Evolutionary conservation across 169 alveolate species (phyloP), one percentile per base, ranked within the genome.

Genomic region (Eimeria tenella): DNA sequence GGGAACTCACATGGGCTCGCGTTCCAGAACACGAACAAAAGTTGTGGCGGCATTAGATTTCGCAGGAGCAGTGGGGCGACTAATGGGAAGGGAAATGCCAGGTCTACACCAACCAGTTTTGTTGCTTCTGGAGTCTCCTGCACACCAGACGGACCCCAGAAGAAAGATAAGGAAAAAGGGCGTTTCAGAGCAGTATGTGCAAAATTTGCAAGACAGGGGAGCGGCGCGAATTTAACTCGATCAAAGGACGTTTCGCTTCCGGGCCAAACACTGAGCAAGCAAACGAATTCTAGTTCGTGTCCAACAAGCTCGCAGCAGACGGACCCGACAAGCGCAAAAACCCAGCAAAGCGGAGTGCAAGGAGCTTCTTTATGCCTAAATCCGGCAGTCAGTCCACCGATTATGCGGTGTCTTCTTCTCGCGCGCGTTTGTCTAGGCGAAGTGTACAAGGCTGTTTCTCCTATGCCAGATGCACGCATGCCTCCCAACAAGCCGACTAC

Each of bases 381-480:
- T 6, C 52, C 86, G 79, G 58, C 88, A 56, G 10, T 58, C 8
- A 73, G 81, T 1, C 70, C 71, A n/a, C 77, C 94, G 10, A 56
- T 60, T 5, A 56, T 52, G 68, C 95, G 95, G 9, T 74, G 90
- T 8, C 52, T 92, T 9, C 74, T 92, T n/a, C 86, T 92, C 65
- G 88, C 90, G 4, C 95, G 95, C 8, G 92, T 92, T 21, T 82
- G 91, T 13, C 95, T 92, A 15, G 92, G 95, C 7, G 95, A 92
- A 52, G 91, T 82, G 53, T 92, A 65, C 58, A 92, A 58, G 68
- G 93, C 95, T 19, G 60, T 71, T 13, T 56, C 82, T 23, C 90
- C 95, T 58, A 81, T 92, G 92, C 92, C 95, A 23, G 95, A 92
- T 21, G 95, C 95, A 7, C 92, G 93, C 68, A 79, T 92, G 91